phyloP scores from a whole-genome alignment of 75 land plant genomes.

The Cryptomeria japonica region DNA sequence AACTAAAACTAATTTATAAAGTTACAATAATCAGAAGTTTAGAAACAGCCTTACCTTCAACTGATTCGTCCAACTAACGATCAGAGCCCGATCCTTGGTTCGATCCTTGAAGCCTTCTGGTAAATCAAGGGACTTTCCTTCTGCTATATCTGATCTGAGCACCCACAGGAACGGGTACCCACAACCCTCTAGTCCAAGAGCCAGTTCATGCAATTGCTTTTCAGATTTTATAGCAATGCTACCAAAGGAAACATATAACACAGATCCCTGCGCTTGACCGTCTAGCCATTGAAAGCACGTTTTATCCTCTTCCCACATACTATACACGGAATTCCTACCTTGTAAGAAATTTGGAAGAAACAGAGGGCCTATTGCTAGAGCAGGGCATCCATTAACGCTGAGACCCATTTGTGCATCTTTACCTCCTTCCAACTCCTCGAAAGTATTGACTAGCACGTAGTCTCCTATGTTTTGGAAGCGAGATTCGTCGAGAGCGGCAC shows the following conservation, averaged over 20 bases:
- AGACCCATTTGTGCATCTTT: neutral
- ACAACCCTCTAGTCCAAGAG: slow-evolving; percentile 7
- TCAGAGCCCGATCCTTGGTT: slow-evolving; percentile 7
- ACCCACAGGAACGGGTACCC: slow-evolving; percentile 19
- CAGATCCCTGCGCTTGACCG: slow-evolving; percentile 6
- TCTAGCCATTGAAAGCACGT: slow-evolving; percentile 17
- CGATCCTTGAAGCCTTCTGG: slow-evolving; percentile 13
- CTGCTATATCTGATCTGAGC: too few species aligned
- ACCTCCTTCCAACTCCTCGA: slow-evolving; percentile 11
- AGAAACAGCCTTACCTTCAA: neutral
- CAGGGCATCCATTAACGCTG: neutral
- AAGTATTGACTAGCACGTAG: slow-evolving; percentile 1
- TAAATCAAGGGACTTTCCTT: neutral
- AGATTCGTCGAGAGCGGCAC: neutral
- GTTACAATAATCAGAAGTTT: too few species aligned
- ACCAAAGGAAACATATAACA: slow-evolving; percentile 22
- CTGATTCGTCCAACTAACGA: slow-evolving; percentile 14
- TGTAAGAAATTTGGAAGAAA: slow-evolving; percentile 1
- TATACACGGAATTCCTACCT: neutral
- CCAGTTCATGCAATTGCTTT: slow-evolving; percentile 13
- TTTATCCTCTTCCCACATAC: slow-evolving; percentile 24
- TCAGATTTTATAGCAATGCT: slow-evolving; percentile 9
- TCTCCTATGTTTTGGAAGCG: neutral
- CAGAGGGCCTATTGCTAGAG: neutral
- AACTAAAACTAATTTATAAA: too few species aligned